These are phyloP conservation scores for Saccharomycopsis selenospora DNA, from an alignment of 805 yeast genomes.

Conservation along the genomic window DNA sequence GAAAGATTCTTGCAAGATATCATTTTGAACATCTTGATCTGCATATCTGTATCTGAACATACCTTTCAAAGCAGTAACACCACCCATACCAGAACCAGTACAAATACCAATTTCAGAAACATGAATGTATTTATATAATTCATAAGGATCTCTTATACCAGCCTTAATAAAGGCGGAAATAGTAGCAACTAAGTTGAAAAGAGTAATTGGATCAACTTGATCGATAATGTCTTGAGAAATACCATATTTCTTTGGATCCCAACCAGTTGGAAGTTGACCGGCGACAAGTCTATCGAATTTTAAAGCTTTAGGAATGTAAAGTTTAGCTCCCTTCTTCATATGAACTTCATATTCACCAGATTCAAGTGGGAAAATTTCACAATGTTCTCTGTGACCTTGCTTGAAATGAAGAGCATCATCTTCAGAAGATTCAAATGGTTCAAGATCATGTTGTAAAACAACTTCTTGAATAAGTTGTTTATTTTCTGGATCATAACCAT, in stretches of 20 bases:
- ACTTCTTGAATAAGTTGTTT: conserved; percentile 93
- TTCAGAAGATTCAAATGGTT: conserved; percentile 90
- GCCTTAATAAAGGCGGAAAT: conserved; percentile 89
- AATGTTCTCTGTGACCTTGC: conserved; percentile 88
- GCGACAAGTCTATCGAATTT: conserved; percentile 27
- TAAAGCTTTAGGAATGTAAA: conserved; percentile 72
- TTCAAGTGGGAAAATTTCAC: conserved; percentile 84
- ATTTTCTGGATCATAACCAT: conserved; percentile 91
- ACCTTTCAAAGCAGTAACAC: conserved; percentile 93
- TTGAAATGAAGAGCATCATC: conserved; percentile 94
- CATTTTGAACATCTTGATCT: conserved; percentile 94
- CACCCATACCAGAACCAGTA: conserved; percentile 99
- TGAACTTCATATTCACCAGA: conserved; percentile 89
- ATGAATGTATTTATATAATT: conserved; percentile 96
- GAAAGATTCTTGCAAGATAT: conserved; percentile 94
- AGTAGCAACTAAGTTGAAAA: conserved; percentile 87
- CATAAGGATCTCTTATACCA: conserved; percentile 98
- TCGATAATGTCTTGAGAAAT: conserved; percentile 84
- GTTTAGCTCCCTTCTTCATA: conserved; percentile 86
- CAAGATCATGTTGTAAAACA: conserved; percentile 92
- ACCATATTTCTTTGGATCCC: conserved; percentile 95
- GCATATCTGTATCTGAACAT: conserved; percentile 94
- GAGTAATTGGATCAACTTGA: conserved; percentile 95
- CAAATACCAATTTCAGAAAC: conserved; percentile 99
- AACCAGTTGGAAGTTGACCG: conserved; percentile 92